Percentiles rank a stretch among this genome's conserved stretches.
phyloP scores from a whole-genome alignment of 2,329 filamentous ascomycete genomes.

The Cladosporium sp. region DNA sequence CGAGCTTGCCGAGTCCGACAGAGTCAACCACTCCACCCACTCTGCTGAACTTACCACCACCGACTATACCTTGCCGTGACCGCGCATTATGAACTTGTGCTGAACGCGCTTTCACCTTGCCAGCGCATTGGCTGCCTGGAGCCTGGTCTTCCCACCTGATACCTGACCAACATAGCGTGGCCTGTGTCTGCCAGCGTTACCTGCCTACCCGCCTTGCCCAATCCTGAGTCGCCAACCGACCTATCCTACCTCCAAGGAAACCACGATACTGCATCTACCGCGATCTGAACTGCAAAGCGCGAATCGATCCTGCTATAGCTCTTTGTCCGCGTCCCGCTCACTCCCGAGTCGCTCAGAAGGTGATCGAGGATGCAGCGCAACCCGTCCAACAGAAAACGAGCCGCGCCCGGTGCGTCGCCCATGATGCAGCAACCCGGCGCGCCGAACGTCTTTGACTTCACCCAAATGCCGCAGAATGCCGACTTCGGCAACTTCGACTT shows the following conservation, averaged over 20 bases:
- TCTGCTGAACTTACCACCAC: not conserved
- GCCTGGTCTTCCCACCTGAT: conserved; percentile 2
- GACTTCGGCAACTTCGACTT: conserved; percentile 30
- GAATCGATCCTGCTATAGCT: not conserved
- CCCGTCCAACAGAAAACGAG: conserved; percentile 56
- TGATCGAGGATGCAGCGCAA: conserved; percentile 10
- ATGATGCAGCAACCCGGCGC: conserved; percentile 48
- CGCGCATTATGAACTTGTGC: not conserved
- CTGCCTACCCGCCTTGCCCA: not conserved
- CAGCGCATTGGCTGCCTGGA: conserved; percentile 9
- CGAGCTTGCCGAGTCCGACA: not conserved
- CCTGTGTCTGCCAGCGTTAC: conserved; percentile 1
- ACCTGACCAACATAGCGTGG: not conserved
- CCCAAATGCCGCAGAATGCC: conserved; percentile 45
- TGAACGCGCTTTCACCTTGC: not conserved
- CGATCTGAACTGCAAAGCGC: not conserved
- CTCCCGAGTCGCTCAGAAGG: not conserved
- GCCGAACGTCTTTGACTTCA: conserved; percentile 31
- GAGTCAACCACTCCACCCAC: not conserved
- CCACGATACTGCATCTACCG: too few species aligned
- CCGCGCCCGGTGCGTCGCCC: conserved; percentile 68
- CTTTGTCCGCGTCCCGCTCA: not conserved
- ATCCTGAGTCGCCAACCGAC: not conserved
- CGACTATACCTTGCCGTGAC: not conserved
- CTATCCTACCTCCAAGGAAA: not conserved